Conservation (phyloP, 2,329 filamentous ascomycete species). For the Alternaria alternata region DNA sequence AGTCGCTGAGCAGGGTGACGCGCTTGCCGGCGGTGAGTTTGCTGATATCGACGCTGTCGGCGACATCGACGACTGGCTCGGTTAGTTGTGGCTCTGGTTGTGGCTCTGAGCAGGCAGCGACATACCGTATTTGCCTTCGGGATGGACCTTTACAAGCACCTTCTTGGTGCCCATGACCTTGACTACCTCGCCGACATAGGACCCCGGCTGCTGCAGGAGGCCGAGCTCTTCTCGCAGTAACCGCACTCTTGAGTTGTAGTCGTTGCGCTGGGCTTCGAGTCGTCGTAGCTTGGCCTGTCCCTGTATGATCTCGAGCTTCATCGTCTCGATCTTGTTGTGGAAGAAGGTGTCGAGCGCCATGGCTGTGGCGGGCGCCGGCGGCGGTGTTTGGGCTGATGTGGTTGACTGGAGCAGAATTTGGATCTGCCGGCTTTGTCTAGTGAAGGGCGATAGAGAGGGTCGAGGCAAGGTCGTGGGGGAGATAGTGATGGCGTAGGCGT, state of each 20-base stretch:
- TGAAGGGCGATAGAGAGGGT: background rate
- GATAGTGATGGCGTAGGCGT: conserved; percentile 8
- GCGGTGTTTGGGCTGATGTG: conserved; percentile 13
- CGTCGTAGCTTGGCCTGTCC: conserved; percentile 93
- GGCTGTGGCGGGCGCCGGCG: conserved; percentile 55
- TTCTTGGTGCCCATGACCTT: conserved; percentile 99
- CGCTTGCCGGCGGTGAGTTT: conserved; percentile 98
- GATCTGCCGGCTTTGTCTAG: background rate
- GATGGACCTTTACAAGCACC: conserved; percentile 97
- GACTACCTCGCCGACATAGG: conserved; percentile 98
- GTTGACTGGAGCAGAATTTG: background rate
- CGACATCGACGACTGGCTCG: conserved; percentile 84
- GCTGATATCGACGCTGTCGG: conserved; percentile 90
- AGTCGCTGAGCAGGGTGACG: conserved; percentile 94
- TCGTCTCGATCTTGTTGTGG: conserved; percentile 99
- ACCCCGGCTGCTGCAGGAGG: conserved; percentile 93
- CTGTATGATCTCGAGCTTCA: conserved; percentile 99
- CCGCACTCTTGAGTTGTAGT: conserved; percentile 98
- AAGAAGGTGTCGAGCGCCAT: conserved; percentile 99
- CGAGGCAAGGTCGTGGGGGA: background rate
- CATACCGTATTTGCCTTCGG: conserved; percentile 98
- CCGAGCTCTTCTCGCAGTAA: conserved; percentile 94
- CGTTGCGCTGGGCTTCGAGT: conserved; percentile 96
- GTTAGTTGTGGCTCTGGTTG: conserved; percentile 8
- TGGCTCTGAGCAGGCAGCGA: conserved; percentile 11